Percentiles rank a stretch among this genome's conserved stretches.
Conservation (phyloP, 768 basidiomycete genomes). For the Leccinum incarnatum region DNA sequence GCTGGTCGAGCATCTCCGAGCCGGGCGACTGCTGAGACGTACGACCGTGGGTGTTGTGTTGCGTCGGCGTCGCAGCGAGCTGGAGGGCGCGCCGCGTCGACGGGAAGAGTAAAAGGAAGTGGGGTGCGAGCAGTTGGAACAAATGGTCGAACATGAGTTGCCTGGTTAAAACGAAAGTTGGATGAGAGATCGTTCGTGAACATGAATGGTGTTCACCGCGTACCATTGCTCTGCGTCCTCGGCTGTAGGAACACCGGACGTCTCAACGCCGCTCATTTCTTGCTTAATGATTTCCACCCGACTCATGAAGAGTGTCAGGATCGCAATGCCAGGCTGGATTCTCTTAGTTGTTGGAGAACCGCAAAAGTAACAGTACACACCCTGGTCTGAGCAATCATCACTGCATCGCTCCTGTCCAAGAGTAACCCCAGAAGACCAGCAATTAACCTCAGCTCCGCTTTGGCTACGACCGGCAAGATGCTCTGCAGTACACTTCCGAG, state of each 20-base stretch:
- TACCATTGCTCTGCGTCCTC: conserved; percentile 85
- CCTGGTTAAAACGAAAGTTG: conserved; percentile 45
- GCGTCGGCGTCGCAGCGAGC: conserved; percentile 35
- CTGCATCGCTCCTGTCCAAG: conserved; percentile 74
- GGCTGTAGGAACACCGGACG: conserved; percentile 54
- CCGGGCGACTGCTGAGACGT: conserved; percentile 57
- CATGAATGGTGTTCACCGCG: background rate
- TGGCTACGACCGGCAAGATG: conserved; percentile 77
- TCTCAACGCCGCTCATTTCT: conserved; percentile 51
- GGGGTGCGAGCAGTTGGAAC: conserved; percentile 73
- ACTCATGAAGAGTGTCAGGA: conserved; percentile 87
- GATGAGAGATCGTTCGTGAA: background rate
- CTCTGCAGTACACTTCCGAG: conserved; percentile 83
- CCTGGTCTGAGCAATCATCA: conserved; percentile 71
- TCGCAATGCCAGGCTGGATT: conserved; percentile 80
- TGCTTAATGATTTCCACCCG: conserved; percentile 93
- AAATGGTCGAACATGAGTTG: conserved; percentile 85
- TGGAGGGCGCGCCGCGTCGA: conserved; percentile 68
- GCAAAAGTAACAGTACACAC: conserved; percentile 43
- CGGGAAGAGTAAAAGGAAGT: conserved; percentile 83
- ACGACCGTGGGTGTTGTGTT: conserved; percentile 44
- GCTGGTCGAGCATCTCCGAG: conserved; percentile 74
- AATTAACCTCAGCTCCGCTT: conserved; percentile 76
- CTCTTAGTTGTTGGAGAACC: background rate
- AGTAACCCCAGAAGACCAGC: conserved; percentile 84